phyloP scores from a whole-genome alignment of 345 rosid species.

The Carallia brachiata region DNA sequence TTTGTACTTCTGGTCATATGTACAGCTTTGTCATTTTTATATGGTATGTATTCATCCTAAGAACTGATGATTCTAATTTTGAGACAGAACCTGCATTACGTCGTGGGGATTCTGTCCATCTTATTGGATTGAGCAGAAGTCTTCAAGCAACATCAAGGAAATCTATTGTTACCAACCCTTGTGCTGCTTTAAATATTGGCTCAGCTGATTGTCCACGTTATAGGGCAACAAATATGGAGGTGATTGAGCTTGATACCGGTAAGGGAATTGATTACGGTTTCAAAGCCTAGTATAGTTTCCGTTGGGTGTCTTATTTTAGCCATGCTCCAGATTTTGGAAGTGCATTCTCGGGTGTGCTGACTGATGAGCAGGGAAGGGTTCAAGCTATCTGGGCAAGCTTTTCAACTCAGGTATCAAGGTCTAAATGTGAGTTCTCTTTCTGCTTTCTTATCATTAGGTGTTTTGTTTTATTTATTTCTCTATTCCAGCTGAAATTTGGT shows the following conservation, averaged over 20 bases:
- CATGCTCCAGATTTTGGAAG: constrained; percentile 80
- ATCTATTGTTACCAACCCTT: constrained; percentile 83
- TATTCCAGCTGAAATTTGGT: constrained; percentile 67
- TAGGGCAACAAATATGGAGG: constrained; percentile 96
- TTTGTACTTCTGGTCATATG: neutral
- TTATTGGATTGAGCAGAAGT: constrained; percentile 85
- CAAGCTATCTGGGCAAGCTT: constrained; percentile 97
- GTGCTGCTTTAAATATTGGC: constrained; percentile 80
- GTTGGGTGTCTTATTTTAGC: neutral
- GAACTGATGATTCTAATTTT: constrained; percentile 13
- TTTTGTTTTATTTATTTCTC: constrained; percentile 18
- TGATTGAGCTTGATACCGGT: constrained; percentile 95
- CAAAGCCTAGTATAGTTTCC: neutral
- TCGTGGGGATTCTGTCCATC: constrained; percentile 90
- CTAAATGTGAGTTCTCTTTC: constrained; percentile 7
- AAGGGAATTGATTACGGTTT: constrained; percentile 6
- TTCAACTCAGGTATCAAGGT: constrained; percentile 71
- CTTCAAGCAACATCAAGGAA: constrained; percentile 90
- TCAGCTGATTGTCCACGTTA: constrained; percentile 93
- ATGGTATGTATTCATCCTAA: neutral
- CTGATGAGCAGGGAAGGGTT: constrained; percentile 86
- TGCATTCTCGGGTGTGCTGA: constrained; percentile 87
- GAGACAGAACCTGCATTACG: constrained; percentile 72
- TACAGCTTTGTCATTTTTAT: neutral
- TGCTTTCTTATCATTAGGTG: constrained; percentile 7